Conservation (phyloP, 1,139 yeast species). For the Barnettozyma hawaiiensis region DNA sequence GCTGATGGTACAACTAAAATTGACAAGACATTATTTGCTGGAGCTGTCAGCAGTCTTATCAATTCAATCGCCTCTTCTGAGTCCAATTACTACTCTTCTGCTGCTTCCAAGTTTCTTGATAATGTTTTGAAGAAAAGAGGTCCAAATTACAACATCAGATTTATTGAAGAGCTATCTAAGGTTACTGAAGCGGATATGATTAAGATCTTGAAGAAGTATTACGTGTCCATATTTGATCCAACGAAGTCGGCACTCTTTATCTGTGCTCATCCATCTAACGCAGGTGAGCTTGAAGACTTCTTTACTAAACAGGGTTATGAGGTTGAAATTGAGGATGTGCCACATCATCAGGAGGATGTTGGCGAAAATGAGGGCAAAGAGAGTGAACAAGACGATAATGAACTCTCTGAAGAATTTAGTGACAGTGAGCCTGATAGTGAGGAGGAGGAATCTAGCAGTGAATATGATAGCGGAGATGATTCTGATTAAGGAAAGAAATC, state of each 20-base stretch:
- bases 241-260: slow-evolving; percentile 55
- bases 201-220: slow-evolving; percentile 51
- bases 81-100: slow-evolving; percentile 56
- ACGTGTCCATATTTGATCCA: slow-evolving; percentile 55
- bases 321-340: slow-evolving; percentile 52
- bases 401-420: slow-evolving; percentile 9
- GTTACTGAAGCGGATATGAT: slow-evolving; percentile 57
- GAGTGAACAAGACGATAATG: slow-evolving; percentile 12
- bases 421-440: slow-evolving; percentile 6
- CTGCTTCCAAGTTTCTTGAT: slow-evolving; percentile 60
- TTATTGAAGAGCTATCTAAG: slow-evolving; percentile 42
- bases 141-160: slow-evolving; percentile 48
- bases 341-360: slow-evolving; percentile 26
- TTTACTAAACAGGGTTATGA: slow-evolving; percentile 54
- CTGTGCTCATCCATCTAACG: slow-evolving; percentile 67
- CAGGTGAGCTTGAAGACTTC: slow-evolving; percentile 41
- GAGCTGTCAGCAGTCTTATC: slow-evolving; percentile 71
- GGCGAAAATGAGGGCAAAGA: slow-evolving; percentile 16
- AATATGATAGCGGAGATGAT: not conserved
- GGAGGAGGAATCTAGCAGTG: not conserved
- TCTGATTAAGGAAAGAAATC: not conserved
- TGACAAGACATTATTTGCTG: slow-evolving; percentile 57
- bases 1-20: slow-evolving; percentile 48
- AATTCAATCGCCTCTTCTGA: slow-evolving; percentile 64
- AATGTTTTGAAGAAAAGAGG: slow-evolving; percentile 66